Evolutionary conservation across 805 yeast species (phyloP), one percentile per base, ranked within the genome.

Genomic region (Saccharomycopsis sp.): DNA sequence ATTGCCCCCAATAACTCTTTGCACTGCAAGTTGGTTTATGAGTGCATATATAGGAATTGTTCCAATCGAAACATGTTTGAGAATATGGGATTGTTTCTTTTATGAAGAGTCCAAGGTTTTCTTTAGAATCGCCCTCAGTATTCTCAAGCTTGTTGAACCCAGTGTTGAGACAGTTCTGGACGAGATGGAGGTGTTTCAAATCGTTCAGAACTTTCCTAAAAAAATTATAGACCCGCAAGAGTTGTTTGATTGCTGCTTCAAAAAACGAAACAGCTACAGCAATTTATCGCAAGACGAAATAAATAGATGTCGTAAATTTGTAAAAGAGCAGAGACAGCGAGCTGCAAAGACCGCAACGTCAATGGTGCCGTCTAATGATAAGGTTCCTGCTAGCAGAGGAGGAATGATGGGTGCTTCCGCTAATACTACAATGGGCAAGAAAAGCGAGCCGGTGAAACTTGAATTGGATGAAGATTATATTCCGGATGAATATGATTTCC

Each of bases 1-100:
- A 64, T 73, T 92, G 51, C 98, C 99, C 1, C 96, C 97, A 1
- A 80, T 94, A 2, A 88, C 97, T 0, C 77, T 94, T 52, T 94
- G 96, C 64, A 94, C 98, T 0, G 93, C 97, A 0, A 85, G 96
- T 57, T 94, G 99, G 99, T 94, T 94, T 68, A 93, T 94, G 98
- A 88, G 97, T 66, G 81, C 89, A n/a, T 94, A 88, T 72, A 90
- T 94, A 41, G 97, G 96, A 0, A 83, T 86, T 0, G 72, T 94
- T 24, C 99, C 99, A 0, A 83, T 90, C 22, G 98, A 94, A 67
- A 82, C 96, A 0, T 86, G 90, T 7, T 74, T 94, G 51, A 75
- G 98, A 58, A 85, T 94, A 0, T 93, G 99, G 98, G 99, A 94
- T 71, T 89, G 96, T 62, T 73, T 93, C 54, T 92, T 96, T 76